Conservation (phyloP, 345 rosid genomes). For the Eucalyptus tenuipes region DNA sequence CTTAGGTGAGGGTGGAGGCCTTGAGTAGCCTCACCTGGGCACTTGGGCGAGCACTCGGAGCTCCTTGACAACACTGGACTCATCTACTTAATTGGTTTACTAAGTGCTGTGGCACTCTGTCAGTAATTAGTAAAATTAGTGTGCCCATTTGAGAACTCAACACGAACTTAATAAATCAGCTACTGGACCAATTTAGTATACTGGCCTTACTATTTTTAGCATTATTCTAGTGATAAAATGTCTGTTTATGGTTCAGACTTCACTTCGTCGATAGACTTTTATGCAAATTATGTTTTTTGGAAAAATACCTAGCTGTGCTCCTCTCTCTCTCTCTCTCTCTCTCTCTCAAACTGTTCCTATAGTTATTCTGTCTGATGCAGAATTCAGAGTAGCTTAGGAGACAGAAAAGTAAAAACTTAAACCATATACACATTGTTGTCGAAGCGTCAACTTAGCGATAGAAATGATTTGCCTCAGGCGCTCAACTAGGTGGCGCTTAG, state of each 20-base stretch:
- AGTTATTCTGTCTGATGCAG: background rate
- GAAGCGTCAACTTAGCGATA: background rate
- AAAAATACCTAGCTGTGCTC: background rate
- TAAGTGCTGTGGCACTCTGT: background rate
- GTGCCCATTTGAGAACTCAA: background rate
- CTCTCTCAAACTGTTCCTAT: background rate
- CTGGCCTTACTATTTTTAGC: background rate
- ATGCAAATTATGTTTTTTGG: background rate
- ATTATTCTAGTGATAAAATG: background rate
- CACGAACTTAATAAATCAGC: background rate
- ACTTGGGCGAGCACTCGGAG: background rate
- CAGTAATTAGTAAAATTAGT: background rate
- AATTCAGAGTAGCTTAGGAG: background rate
- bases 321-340: background rate
- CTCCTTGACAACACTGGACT: background rate
- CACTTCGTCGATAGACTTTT: background rate
- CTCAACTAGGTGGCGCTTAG: background rate
- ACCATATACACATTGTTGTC: background rate
- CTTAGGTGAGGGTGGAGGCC: background rate
- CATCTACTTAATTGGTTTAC: background rate
- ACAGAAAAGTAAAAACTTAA: background rate
- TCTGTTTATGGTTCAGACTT: background rate
- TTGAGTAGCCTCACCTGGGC: background rate
- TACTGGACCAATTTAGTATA: background rate
- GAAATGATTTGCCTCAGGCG: background rate